Percentiles rank a stretch among this genome's conserved stretches.
These are phyloP conservation scores for Sextonia rubra DNA, from an alignment of 164 flowering plant species.

Conservation along the genomic window DNA sequence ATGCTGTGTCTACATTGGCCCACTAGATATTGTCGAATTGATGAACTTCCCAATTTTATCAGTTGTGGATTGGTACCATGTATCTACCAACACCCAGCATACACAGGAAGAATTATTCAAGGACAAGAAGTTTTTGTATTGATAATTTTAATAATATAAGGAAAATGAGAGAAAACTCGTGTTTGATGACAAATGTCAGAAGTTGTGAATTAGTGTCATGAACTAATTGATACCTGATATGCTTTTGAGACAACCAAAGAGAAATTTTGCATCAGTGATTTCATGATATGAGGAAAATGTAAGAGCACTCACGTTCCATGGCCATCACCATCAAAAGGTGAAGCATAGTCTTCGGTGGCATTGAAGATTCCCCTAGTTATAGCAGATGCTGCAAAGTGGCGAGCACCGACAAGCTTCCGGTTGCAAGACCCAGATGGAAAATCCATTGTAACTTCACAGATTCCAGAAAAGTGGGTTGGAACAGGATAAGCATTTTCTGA, in stretches of 20 bases:
- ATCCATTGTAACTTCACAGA: conserved; percentile 91
- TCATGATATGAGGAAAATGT: neutral
- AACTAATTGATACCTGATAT: too few species aligned
- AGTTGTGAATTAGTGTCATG: too few species aligned
- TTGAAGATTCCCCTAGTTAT: conserved; percentile 97
- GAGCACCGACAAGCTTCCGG: conserved; percentile 91
- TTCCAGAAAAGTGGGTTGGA: conserved; percentile 73
- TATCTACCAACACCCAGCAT: neutral
- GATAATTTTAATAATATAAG: neutral
- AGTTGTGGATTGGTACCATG: neutral
- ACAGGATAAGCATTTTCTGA: conserved; percentile 50
- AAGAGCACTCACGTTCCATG: conserved; percentile 67
- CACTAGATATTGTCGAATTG: neutral
- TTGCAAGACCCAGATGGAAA: conserved; percentile 99
- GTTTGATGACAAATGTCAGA: conserved; percentile 52
- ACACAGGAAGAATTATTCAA: neutral
- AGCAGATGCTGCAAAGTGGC: conserved; percentile 98
- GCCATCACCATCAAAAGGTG: conserved; percentile 95
- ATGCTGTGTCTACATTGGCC: neutral
- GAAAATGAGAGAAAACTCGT: conserved; percentile 15
- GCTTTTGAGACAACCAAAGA: too few species aligned
- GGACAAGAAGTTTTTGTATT: too few species aligned
- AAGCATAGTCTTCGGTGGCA: conserved; percentile 85
- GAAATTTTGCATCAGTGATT: too few species aligned
- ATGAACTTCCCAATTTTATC: neutral